These are phyloP conservation scores for Chalciporus chontae DNA, from an alignment of 768 basidiomycete species.

Conservation along the genomic window DNA sequence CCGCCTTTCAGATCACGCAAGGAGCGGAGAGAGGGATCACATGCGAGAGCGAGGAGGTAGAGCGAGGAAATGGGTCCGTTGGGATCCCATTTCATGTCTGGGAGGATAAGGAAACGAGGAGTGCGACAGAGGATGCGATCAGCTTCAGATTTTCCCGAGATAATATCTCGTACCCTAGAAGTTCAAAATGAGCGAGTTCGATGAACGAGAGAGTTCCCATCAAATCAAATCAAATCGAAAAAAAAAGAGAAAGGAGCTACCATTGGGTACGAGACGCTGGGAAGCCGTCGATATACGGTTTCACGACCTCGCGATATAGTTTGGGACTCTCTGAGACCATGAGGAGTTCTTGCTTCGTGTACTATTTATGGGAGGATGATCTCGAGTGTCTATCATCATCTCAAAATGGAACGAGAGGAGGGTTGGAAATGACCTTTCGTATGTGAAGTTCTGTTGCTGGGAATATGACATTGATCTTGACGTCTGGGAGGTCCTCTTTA, in stretches of 20 bases:
- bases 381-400: not conserved
- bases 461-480: conserved; percentile 80
- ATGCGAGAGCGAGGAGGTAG: conserved; percentile 80
- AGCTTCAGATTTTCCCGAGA: conserved; percentile 71
- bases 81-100: conserved; percentile 97
- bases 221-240: too few relatives aligned
- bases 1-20: conserved; percentile 66
- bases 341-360: conserved; percentile 65
- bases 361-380: conserved; percentile 46
- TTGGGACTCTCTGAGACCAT: conserved; percentile 84
- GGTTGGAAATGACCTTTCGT: conserved; percentile 56
- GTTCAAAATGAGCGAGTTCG: too few relatives aligned
- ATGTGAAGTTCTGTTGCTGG: conserved; percentile 92
- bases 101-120: conserved; percentile 72
- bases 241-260: conserved; percentile 35
- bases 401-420: not conserved
- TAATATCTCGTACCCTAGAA: conserved; percentile 80
- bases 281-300: conserved; percentile 76
- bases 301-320: conserved; percentile 64
- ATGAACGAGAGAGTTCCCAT: too few relatives aligned
- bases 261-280: conserved; percentile 78
- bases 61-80: conserved; percentile 59
- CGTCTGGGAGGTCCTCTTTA: conserved; percentile 46
- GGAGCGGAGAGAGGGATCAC: conserved; percentile 58
- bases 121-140: conserved; percentile 67